Percentiles rank a stretch among this genome's conserved stretches.
These are phyloP conservation scores for Oryza glumipatula DNA, from an alignment of 176 grass and related monocot genomes.

Conservation along the genomic window DNA sequence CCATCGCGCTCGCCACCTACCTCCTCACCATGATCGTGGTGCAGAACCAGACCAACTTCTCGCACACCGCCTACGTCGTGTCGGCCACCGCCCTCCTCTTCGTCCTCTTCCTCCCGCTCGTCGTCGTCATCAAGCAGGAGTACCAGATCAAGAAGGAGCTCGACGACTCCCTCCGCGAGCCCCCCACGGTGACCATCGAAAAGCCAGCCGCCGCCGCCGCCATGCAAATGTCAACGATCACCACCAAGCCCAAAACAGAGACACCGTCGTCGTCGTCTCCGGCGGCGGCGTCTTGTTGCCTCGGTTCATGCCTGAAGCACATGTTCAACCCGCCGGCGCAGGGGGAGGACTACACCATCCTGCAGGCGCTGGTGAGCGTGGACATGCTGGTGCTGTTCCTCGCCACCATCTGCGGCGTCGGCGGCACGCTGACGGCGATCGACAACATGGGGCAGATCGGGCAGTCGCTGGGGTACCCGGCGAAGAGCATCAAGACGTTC, in stretches of 20 bases:
- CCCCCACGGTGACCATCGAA: conserved; percentile 1
- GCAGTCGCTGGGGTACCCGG: conserved; percentile 56
- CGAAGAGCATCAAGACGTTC: conserved; percentile 60
- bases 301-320: background rate
- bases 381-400: conserved; percentile 75
- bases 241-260: no score
- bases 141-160: conserved; percentile 3
- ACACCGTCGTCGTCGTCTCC: no score
- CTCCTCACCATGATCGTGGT: conserved; percentile 51
- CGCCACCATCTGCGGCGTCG: conserved; percentile 63
- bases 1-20: conserved; percentile 40
- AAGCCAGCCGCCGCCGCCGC: background rate
- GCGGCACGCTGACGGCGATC: conserved; percentile 75
- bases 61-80: conserved; percentile 23
- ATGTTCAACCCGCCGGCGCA: conserved; percentile 21
- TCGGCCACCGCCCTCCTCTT: conserved; percentile 27
- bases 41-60: conserved; percentile 30
- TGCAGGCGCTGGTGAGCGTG: conserved; percentile 59
- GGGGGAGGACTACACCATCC: conserved; percentile 75
- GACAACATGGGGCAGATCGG: conserved; percentile 98
- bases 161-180: background rate
- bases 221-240: no score
- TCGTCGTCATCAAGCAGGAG: conserved; percentile 51
- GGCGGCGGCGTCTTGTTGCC: background rate
- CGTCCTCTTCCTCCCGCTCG: conserved; percentile 50